Evolutionary conservation across 306 rosid species (phyloP), one percentile per base, ranked within the genome.

Genomic region (Vigna radiata): DNA sequence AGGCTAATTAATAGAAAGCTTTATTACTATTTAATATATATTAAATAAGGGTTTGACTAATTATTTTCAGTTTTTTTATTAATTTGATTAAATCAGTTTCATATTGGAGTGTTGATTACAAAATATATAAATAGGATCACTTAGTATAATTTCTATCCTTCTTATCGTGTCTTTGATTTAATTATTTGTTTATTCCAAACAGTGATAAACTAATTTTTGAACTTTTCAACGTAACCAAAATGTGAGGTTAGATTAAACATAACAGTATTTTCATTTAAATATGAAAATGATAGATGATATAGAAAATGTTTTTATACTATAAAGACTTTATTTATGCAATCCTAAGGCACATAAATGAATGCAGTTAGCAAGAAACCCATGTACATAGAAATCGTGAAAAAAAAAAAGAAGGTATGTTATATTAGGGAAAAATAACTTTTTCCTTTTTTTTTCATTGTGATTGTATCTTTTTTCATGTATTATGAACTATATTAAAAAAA

Each of bases 291-390:
- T 15, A 27, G 41, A 60, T n/a, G 29, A 37, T n/a, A 63, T 3
- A 9, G 44, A 62, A 33, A 16, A 7, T 37, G 69, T 10, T 36
- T 17, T 4, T 31, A 31, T 29, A 60, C 13, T 16, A 14, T 23
- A 10, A 18, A 52, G 37, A 36, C 8, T 33, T 6, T 36, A 10
- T 33, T 6, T 36, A 10, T 8, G 27, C 2, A 77, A 76, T 18
- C 11, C 10, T 27, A 23, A 55, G 67, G 16, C 16, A 62, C 27
- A 56, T 54, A 73, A 73, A 58, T 73, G 54, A 73, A 73, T 73
- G 29, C 31, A 44, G 44, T 29, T 29, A 36, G 15, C 18, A 23
- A 1, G 68, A 61, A 60, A 8, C 48, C 41, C 48, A 7, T 52
- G 4, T 16, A 6, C 23, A 17, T 33, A 13, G 17, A 66, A 16